Conservation (phyloP, 352 stramenopile species). For the Pythium brassicae region DNA sequence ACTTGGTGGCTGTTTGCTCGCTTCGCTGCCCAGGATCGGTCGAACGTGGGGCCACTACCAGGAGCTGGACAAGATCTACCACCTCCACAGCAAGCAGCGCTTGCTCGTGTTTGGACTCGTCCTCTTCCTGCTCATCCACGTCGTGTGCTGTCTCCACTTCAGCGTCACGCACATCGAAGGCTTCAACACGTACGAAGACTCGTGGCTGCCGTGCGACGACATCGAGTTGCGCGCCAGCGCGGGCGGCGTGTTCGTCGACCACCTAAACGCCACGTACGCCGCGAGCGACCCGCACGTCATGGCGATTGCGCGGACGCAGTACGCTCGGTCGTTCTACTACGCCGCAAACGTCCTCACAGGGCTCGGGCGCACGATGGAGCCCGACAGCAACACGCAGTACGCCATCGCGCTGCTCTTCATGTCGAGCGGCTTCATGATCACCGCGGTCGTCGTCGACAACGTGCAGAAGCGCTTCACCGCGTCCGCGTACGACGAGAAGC, state of each 20-base stretch:
- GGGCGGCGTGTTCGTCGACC: slow-evolving; percentile 12
- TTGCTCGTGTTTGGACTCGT: slow-evolving; percentile 35
- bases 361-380: slow-evolving; percentile 33
- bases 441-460: slow-evolving; percentile 42
- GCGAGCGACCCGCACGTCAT: slow-evolving; percentile 14
- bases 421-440: slow-evolving; percentile 47
- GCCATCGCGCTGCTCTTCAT: slow-evolving; percentile 39
- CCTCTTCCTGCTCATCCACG: slow-evolving; percentile 49
- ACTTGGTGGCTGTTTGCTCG: background rate
- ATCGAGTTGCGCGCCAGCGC: slow-evolving; percentile 14
- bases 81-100: slow-evolving; percentile 39
- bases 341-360: slow-evolving; percentile 28
- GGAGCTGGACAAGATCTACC: slow-evolving; percentile 36
- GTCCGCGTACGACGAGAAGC: slow-evolving; percentile 42
- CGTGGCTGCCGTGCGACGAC: slow-evolving; percentile 30
- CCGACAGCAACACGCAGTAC: slow-evolving; percentile 32
- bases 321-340: slow-evolving; percentile 33
- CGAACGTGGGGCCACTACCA: slow-evolving; percentile 19
- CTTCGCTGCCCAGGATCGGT: slow-evolving; percentile 26
- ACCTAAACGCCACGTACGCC: slow-evolving; percentile 17
- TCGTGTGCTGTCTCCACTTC: slow-evolving; percentile 41
- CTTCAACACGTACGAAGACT: slow-evolving; percentile 22
- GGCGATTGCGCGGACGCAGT: slow-evolving; percentile 21
- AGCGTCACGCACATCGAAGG: slow-evolving; percentile 33
- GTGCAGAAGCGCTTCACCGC: slow-evolving; percentile 49